Evolutionary conservation across 176 grass and related monocot species (phyloP), one percentile per base, ranked within the genome.

Genomic region (Dendrocalamus sinicus): DNA sequence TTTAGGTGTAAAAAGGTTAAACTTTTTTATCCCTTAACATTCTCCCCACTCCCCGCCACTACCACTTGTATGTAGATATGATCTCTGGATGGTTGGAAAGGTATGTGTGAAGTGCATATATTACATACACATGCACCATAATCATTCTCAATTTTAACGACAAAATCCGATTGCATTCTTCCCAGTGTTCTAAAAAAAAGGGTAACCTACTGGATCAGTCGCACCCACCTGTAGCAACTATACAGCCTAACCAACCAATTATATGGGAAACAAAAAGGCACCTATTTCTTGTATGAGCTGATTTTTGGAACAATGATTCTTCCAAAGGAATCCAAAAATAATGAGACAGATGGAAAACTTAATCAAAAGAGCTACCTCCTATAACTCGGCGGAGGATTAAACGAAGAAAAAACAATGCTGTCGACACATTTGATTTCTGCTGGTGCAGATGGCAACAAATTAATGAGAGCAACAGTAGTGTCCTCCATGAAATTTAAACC

Each of bases 351-450:
- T 20, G 70, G 23, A 13, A 70, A 40, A 73, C 60, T 13, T 53
- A 54, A 57, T 78, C 47, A 47, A 53, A 61, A 79, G 7, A 85
- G 48, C 85, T 85, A 98, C 97, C 92, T 94, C 76, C 97, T 94
- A 77, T 94, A 91, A 89, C 82, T 94, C 16, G 97, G 97, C 22
- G 97, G 97, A 94, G 97, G 97, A 75, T 99, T 99, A 57, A 99
- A 94, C 55, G 93, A 96, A 47, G 94, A 99, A 89, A 94, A 96
- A 84, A 96, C 76, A 45, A 99, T 90, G 89, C 86, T 91, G 13
- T 91, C 97, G 9, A 96, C 62, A 17, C 97, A 96, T 86, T 92
- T 96, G 76, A 99, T 91, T 35, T 96, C 97, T 75, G 81, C 32
- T 74, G 86, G 90, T 80, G 69, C 69, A 47, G 90, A 81, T 78